These are phyloP conservation scores for Colletotrichum eremochloae DNA, from an alignment of 2,329 filamentous ascomycete species.

Conservation along the genomic window DNA sequence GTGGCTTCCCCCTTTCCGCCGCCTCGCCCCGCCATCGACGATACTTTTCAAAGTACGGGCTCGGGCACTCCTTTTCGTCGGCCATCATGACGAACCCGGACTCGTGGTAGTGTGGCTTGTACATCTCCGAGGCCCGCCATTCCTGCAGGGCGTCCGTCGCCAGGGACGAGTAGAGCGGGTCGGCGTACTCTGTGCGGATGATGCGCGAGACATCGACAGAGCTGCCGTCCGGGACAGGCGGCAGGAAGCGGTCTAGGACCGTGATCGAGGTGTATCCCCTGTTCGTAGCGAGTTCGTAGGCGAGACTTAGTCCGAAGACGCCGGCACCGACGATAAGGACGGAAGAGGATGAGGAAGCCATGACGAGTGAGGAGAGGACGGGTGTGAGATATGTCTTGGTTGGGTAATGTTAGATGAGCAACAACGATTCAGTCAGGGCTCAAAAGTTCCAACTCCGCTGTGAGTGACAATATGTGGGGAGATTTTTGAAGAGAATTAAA, in stretches of 20 bases:
- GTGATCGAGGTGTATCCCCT: constrained; percentile 52
- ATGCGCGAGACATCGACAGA: constrained; percentile 59
- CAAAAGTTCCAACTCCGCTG: background rate
- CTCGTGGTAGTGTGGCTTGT: constrained; percentile 49
- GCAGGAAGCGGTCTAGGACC: constrained; percentile 52
- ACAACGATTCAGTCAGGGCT: background rate
- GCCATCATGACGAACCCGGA: constrained; percentile 52
- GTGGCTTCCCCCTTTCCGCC: constrained; percentile 25
- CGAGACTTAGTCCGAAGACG: constrained; percentile 50
- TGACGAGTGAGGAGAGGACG: background rate
- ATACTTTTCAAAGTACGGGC: constrained; percentile 20
- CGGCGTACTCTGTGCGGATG: constrained; percentile 71
- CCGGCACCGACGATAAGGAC: constrained; percentile 50
- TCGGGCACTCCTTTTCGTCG: constrained; percentile 42
- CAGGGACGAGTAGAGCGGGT: constrained; percentile 71
- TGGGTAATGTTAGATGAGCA: background rate
- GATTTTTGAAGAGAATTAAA: background rate
- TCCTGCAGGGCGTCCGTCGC: constrained; percentile 46
- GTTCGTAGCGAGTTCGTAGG: constrained; percentile 45
- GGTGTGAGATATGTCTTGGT: background rate
- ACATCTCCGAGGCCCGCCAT: constrained; percentile 46
- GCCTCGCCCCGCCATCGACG: constrained; percentile 17
- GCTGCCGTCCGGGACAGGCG: constrained; percentile 54
- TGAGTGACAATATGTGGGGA: background rate
- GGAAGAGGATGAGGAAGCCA: constrained; percentile 39